Base-by-base conservation (phyloP, 2,329 filamentous ascomycete species). In the Fusarium lyarnte region DNA sequence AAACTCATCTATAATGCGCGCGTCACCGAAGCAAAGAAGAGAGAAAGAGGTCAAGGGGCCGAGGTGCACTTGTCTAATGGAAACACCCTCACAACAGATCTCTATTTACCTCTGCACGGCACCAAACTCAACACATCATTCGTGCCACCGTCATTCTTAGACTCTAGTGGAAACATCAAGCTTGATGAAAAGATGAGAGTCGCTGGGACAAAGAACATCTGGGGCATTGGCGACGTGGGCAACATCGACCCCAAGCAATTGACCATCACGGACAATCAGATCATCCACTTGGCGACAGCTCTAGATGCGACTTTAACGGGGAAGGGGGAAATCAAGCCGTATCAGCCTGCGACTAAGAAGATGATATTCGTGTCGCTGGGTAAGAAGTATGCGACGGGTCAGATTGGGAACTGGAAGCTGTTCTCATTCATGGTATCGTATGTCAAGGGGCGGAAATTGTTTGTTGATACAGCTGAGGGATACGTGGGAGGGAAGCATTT, bases 61-160 rank as follows among this genome's bases (percentile, higher is more conserved):
- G 65, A 66, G 5, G 65, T 84, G 27, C 74, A 72, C 12, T 69
- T 84, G 38, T 81, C 78, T 9, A 76, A 77, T 41, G 77, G 77
- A 31, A 74, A 66, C n/a, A 78, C 77, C 8, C 68, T 78, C 49
- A 76, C 71, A 6, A 74, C 80, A 43, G 82, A 82, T 23, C 73
- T 86, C 38, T 83, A 85, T 73, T 77, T 88, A 6, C 85, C 86
- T 2, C 81, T 85, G 0, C 81, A 82, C 61, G 87, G 87, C 41
- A 64, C 84, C 19, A 63, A 74, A 2, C 78, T 82, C 52, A 88
- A 88, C 76, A 84, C 82, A 0, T 71, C 76, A 0, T 86, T 86
- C 60, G 61, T 82, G 16, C 82, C 84, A 0, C 42, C 63, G 0
- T 46, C 72, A 3, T 75, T 85, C 47, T 67, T 83, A 8, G 81